These are phyloP conservation scores for Pelargonium cotyledonis DNA, from an alignment of 441 rosid species.

Conservation along the genomic window DNA sequence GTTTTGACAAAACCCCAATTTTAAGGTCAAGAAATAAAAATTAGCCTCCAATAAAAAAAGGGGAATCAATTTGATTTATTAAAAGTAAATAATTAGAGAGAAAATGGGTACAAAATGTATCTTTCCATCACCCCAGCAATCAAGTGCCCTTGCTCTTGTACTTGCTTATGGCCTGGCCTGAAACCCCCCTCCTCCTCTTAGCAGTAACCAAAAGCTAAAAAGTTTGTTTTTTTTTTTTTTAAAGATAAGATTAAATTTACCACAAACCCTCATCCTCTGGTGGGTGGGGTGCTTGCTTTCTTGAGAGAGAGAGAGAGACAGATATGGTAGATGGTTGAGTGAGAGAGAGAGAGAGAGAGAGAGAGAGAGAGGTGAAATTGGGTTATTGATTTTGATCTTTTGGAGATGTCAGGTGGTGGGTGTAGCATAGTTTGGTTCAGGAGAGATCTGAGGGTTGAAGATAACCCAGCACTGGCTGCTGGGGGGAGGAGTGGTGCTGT, in stretches of 20 bases:
- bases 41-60: neutral
- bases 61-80: neutral
- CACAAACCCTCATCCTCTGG: neutral
- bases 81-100: too few species aligned
- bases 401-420: conserved; percentile 70
- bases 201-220: neutral
- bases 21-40: neutral
- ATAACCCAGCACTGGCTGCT: conserved; percentile 87
- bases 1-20: neutral
- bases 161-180: conserved; percentile 6
- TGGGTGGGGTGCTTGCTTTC: too few species aligned
- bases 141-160: neutral
- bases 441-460: conserved; percentile 97
- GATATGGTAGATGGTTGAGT: neutral
- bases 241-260: neutral
- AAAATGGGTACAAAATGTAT: neutral
- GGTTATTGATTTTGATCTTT: conserved; percentile 5
- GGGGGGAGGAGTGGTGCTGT: conserved; percentile 91
- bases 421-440: conserved; percentile 97
- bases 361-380: conserved; percentile 9
- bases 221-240: neutral
- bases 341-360: neutral
- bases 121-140: neutral
- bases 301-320: too few species aligned
- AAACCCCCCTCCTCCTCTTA: neutral